Evolutionary conservation across 768 basidiomycete species (phyloP), one percentile per base, ranked within the genome.

Genomic region (Sutorius australiensis): DNA sequence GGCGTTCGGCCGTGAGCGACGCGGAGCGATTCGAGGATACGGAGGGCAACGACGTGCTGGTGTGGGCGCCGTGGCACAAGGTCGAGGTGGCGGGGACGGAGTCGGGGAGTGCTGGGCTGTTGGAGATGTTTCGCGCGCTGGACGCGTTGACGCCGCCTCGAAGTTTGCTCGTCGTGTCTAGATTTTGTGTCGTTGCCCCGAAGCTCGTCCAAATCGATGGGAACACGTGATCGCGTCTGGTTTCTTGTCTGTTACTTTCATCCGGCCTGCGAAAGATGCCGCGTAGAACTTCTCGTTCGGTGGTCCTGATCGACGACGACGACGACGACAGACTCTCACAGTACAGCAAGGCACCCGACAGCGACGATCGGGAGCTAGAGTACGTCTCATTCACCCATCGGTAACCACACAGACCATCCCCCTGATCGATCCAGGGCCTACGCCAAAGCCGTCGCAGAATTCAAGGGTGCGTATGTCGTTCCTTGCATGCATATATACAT

Each of bases 31-130:
- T 83, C 27, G 56, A 64, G 10, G 69, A 24, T 24, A 4, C 24
- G 24, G 24, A 70, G 19, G 80, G 76, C 1, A 60, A 59, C 8
- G 74, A 75, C 2, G 65, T 81, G 12, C 67, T 70, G 40, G 68
- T 77, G 7, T 83, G 80, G 78, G 61, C 70, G 34, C 82, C 82
- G 5, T 83, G 79, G 79, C 72, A 76, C 3, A 73, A 74, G 44
- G 59, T 77, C 37, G 58, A 65, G 2, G 37, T 75, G 11, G 50
- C 55, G 1, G 53, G 60, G 6, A 56, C 60, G 5, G 43, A 60
- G 24, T 24, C 24, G 17, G 48, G 42, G 19, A 48, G 61, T 17
- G 47, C 42, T 12, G 51, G 45, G 13, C 46, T 65, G 5, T 57
- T 58, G 56, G 56, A 48, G 32, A 56, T 54, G 51, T 48, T 67